Percentiles rank a stretch among this genome's conserved stretches.
phyloP scores from a whole-genome alignment of 768 basidiomycete species.

The Clitopilus passeckerianus region DNA sequence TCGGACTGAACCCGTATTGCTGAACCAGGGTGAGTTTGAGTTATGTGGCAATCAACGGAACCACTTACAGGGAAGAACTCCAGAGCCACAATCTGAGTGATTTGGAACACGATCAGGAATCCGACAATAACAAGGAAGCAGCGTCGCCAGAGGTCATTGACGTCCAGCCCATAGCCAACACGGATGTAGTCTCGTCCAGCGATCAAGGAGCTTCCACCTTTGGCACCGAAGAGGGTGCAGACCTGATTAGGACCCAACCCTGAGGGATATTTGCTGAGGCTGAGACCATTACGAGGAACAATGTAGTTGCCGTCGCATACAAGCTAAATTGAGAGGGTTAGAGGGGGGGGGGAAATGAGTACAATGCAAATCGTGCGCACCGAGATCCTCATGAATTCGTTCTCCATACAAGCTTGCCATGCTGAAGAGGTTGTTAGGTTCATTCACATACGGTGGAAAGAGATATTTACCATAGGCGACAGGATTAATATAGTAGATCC shows the following conservation, averaged over 20 bases:
- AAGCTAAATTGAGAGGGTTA: conserved; percentile 31
- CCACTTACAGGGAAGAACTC: conserved; percentile 57
- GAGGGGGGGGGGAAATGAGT: neutral
- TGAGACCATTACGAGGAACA: conserved; percentile 59
- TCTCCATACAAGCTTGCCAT: conserved; percentile 78
- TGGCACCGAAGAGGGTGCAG: conserved; percentile 71
- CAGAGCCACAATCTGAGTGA: conserved; percentile 61
- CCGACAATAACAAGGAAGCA: conserved; percentile 69
- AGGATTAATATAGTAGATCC: conserved; percentile 85
- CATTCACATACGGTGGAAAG: neutral
- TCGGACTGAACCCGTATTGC: conserved; percentile 47
- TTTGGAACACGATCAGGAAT: conserved; percentile 66
- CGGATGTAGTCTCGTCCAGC: conserved; percentile 58
- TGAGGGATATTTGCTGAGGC: conserved; percentile 57
- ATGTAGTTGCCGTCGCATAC: conserved; percentile 62
- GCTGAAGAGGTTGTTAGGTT: conserved; percentile 25
- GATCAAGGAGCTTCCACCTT: conserved; percentile 49
- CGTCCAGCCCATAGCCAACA: conserved; percentile 44
- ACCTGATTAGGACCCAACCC: conserved; percentile 63
- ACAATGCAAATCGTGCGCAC: conserved; percentile 27
- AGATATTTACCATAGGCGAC: conserved; percentile 51
- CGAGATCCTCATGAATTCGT: conserved; percentile 73
- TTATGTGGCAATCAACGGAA: neutral
- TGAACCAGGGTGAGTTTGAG: conserved; percentile 13
- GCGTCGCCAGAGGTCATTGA: conserved; percentile 55